These are phyloP conservation scores for Olyra latifolia DNA, from an alignment of 176 grass and related monocot species.

Conservation along the genomic window DNA sequence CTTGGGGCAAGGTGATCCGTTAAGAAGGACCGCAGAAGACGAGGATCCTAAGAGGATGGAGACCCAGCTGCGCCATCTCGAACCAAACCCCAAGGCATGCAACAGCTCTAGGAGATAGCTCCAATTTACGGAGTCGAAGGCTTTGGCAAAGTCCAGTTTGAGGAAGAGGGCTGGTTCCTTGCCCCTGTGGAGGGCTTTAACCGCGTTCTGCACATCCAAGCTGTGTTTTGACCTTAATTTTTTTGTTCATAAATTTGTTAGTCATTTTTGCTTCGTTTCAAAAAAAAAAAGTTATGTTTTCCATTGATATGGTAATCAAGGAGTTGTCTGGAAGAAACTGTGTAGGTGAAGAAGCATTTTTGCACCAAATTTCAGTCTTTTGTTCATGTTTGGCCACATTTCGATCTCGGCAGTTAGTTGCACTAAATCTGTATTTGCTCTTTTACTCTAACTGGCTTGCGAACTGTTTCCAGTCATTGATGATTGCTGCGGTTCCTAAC, in stretches of 20 bases:
- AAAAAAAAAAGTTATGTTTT: not conserved
- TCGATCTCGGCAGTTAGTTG: not conserved
- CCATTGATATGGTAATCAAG: not conserved
- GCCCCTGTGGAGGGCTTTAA: no score
- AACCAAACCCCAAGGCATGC: no score
- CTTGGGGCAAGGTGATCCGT: no score
- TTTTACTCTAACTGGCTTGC: not conserved
- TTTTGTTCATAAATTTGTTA: not conserved
- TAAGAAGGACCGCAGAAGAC: no score
- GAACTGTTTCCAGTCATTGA: constrained; percentile 66
- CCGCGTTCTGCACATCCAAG: no score
- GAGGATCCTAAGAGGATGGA: no score
- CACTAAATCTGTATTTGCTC: not conserved
- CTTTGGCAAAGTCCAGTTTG: no score
- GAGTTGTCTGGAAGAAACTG: not conserved
- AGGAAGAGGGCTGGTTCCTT: no score
- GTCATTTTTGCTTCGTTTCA: not conserved
- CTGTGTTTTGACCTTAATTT: not conserved
- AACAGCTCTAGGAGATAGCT: no score
- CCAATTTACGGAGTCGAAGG: no score
- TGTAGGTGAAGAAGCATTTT: not conserved
- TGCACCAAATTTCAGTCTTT: not conserved
- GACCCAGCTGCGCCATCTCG: no score
- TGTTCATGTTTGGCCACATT: not conserved
- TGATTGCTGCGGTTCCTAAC: constrained; percentile 93